Evolutionary conservation across 371 early-diverging fungal species (phyloP), one percentile per base, ranked within the genome.

Genomic region (Mucor ambiguus): DNA sequence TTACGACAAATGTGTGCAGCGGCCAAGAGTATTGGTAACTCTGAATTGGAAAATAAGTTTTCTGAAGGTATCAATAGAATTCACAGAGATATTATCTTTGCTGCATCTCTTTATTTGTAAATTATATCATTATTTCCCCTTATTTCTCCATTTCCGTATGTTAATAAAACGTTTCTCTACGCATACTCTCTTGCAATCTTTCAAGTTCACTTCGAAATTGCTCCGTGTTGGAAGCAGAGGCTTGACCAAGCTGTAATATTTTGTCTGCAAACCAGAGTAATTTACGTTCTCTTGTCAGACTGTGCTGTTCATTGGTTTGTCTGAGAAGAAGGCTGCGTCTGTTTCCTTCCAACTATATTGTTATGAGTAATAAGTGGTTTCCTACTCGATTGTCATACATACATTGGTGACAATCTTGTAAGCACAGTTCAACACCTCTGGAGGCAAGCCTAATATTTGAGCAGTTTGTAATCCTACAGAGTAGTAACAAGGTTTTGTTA

Each of bases 31-130:
- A 99, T 99, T 64, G 99, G 99, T 49, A 99, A 99, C 81, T 88
- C 86, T 9, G 98, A 97, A 75, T 78, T 99, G 61, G 99, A 98
- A 75, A 92, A 87, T 78, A 96, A 98, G 85, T 99, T 99, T 87
- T 89, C 93, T 20, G 92, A 95, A 69, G 98, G 82, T 72, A 97
- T 98, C 66, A 89, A 82, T 66, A 89, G 93, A 78, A 96, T 99
- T 73, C 99, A 99, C 84, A 88, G 99, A 75, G 99, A 99, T 71
- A 99, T 99, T 81, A 95, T 99, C 41, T 99, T 99, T 87, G 97
- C 99, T 11, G 93, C 93, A 29, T 96, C 96, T 20, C 87, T 99
- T 68, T 99, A 98, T 73, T 82, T 98, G 68, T 98, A 91, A 82
- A 37, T 56, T 33, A 32, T 46, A 46, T 46, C n/a, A 46, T 49